Base-by-base conservation (phyloP, 257 asterid genomes). In the Prunella vulgaris region DNA sequence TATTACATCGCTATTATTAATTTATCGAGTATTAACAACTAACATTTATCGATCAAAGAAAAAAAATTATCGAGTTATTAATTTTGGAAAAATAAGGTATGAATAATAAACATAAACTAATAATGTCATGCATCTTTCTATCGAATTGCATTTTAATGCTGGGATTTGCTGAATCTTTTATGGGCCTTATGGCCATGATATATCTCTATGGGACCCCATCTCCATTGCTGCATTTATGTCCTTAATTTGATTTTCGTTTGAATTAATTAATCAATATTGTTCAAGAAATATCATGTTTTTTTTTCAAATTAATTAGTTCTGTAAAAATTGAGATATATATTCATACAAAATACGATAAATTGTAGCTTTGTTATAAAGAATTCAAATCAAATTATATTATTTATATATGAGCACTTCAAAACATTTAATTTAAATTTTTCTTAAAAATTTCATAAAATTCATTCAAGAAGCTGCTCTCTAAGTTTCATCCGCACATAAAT, bases 181-280 rank as follows among this genome's bases (percentile, higher is more conserved):
- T 32, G 69, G 44, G 61, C 37, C 56, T 53, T 17, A 12, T 64
- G 35, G 42, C 18, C 22, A 14, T 65, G 37, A 27, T 24, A 56
- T 14, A 37, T 21, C 32, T 27, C 18, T 10, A 61, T 65, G 68
- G 75, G 72, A n/a, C 81, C 72, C 71, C 71, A 49, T 56, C 33
- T 60, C 66, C 46, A 60, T 51, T 51, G 51, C 66, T 53, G 46
- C 54, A 40, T 61, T 62, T 42, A 15, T 68, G 71, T 67, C 71
- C 63, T 25, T n/a, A n/a, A n/a, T 3, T 59, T 69, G 8, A 60
- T 33, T 24, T 17, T 27, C 38, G 17, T 12, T 20, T 46, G 1
- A 8, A 46, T 28, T 32, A 32, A 18, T 20, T 60, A 44, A 27
- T 70, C 10, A 38, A n/a, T n/a, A n/a, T n/a, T n/a, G n/a, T n/a